phyloP scores from a whole-genome alignment of 257 asterid genomes.

The Solanum chilense region DNA sequence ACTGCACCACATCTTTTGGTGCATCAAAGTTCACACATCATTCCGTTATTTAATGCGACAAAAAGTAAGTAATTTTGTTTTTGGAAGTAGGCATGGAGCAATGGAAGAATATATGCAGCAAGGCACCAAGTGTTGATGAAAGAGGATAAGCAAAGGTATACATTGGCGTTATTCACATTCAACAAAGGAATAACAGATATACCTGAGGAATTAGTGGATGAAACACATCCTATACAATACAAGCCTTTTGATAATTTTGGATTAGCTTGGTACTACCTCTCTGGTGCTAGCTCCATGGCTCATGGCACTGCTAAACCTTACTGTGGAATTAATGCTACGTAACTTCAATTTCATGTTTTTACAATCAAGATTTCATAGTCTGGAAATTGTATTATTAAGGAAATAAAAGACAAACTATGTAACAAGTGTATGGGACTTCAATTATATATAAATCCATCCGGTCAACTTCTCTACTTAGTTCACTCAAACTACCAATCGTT shows the following conservation, averaged over 20 bases:
- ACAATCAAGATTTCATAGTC: background rate
- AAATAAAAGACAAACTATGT: background rate
- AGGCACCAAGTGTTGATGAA: slow-evolving; percentile 40
- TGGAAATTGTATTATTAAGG: background rate
- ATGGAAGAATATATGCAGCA: slow-evolving; percentile 41
- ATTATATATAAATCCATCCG: background rate
- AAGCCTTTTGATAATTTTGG: slow-evolving; percentile 43
- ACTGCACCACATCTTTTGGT: background rate
- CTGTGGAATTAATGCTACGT: background rate
- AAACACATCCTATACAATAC: slow-evolving; percentile 36
- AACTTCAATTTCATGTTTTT: background rate
- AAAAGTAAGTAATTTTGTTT: background rate
- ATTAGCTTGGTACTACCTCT: slow-evolving; percentile 13
- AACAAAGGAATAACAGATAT: slow-evolving; percentile 26
- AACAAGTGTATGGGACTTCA: background rate
- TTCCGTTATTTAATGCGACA: background rate
- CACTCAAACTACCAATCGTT: background rate
- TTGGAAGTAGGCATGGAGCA: slow-evolving; percentile 57
- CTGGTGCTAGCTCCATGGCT: background rate
- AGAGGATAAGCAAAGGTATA: slow-evolving; percentile 31
- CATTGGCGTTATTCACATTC: slow-evolving; percentile 40
- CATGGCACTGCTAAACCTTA: slow-evolving; percentile 2
- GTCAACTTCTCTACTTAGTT: background rate
- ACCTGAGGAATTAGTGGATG: slow-evolving; percentile 50
- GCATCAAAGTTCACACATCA: background rate